Base-by-base conservation (phyloP, 2,329 filamentous ascomycete species). In the Stagonosporopsis chrysanthemi region DNA sequence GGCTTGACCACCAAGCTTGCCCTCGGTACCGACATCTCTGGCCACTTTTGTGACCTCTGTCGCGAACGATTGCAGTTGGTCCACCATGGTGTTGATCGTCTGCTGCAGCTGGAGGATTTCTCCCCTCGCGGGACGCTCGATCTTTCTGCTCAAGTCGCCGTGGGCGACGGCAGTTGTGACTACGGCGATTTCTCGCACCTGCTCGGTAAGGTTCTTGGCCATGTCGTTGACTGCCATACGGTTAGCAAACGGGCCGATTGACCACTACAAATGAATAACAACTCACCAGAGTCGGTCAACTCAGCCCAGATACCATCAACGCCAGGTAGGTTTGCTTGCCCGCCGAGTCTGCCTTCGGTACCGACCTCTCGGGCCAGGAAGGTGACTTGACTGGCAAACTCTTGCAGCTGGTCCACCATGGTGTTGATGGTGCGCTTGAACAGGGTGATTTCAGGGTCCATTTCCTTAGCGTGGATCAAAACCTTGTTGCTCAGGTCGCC, bases 381-480 rank as follows among this genome's bases (percentile, higher is more conserved):
- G 31, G 94, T 97, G 71, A 98, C 94, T 80, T 98, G 93, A 77
- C 91, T 96, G 64, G 94, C 94, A 77, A 98, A 98, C 58, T 96
- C 91, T 75, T 97, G 93, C 58, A 98, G 84, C 78, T 97, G 94
- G 74, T 98, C 94, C 87, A 98, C 96, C 94, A 98, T 98, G 66
- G 91, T 96, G 77, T 98, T 98, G 81, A 98, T 98, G 61, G 94
- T 97, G 70, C 92, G 89, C 80, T 98, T 98, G 83, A 98, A 98
- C 9, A 92, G 93, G 26, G 92, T 95, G 72, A 98, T 98, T 83
- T 98, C 94, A 26, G 93, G 92, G 82, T 98, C 94, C 89, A 97
- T 95, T 80, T 98, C 94, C 65, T 96, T 89, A 4, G 91, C 90
- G 75, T 97, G 95, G 76, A 98, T 96, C 71, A 94, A 87, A 62